These are phyloP conservation scores for Zymoseptoria crescenta DNA, from an alignment of 2,329 filamentous ascomycete genomes.

Conservation along the genomic window DNA sequence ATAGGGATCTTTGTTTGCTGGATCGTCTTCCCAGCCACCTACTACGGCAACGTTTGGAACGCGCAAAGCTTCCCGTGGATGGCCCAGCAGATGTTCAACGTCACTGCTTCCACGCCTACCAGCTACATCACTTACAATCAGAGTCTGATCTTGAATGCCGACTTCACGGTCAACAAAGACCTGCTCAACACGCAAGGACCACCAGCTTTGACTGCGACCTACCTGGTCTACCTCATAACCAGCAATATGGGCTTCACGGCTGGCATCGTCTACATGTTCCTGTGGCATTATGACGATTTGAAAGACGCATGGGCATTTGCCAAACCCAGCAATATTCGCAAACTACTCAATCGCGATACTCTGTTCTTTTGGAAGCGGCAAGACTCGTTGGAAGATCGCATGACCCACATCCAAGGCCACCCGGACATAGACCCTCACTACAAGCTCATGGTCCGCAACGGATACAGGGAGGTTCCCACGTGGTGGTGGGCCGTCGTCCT, in stretches of 20 bases:
- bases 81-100: constrained; percentile 36
- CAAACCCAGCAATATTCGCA: constrained; percentile 17
- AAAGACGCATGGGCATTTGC: constrained; percentile 30
- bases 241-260: constrained; percentile 43
- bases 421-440: constrained; percentile 27
- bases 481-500: constrained; percentile 28
- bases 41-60: constrained; percentile 39
- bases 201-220: constrained; percentile 35
- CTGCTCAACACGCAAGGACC: constrained; percentile 32
- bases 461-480: constrained; percentile 24
- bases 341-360: constrained; percentile 9
- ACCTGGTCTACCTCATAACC: constrained; percentile 36
- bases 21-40: constrained; percentile 30
- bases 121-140: constrained; percentile 38
- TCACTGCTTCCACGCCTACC: constrained; percentile 30
- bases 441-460: constrained; percentile 25
- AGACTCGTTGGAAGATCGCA: constrained; percentile 18
- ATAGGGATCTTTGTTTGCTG: background rate
- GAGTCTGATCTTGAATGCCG: constrained; percentile 34
- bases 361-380: constrained; percentile 25
- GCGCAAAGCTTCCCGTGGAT: constrained; percentile 38
- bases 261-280: constrained; percentile 37
- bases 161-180: constrained; percentile 33
- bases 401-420: constrained; percentile 18
- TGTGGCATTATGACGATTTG: constrained; percentile 30